Evolutionary conservation across 2,329 filamentous ascomycete genomes (phyloP), one percentile per base, ranked within the genome.

Genomic region (Cytospora leucostoma): DNA sequence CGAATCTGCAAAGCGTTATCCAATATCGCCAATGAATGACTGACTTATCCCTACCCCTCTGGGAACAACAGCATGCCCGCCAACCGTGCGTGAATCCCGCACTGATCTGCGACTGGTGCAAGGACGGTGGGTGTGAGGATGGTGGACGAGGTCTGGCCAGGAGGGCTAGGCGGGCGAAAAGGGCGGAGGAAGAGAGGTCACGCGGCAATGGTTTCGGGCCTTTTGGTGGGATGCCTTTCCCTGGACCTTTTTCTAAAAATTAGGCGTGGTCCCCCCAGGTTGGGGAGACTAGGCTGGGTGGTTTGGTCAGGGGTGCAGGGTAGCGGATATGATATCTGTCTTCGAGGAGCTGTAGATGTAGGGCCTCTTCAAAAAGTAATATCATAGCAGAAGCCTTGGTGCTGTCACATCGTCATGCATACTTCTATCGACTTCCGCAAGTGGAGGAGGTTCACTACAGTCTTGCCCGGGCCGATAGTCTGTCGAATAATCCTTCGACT

Each of bases 61-160:
- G 35, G 51, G 4, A 32, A 54, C 13, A n/a, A 35, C 50, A 60
- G 58, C 58, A 60, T 35, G 37, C 35, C n/a, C 13, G 21, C 17
- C 58, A 49, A 10, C 38, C 38, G 4, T 60, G 58, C 19, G 19
- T 49, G 4, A 60, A 60, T 17, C 58, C 51, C 11, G 58, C 58
- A 3, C 38, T 60, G 10, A 38, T 60, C 7, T 60, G 58, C 13
- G 58, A 60, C 58, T 60, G 58, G 58, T 60, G 58, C 6, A 60
- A 54, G 50, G 58, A 60, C 11, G 35, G 44, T 7, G 58, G 58
- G 13, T 60, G 51, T 13, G 27, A 53, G 27, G 51, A 50, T 32
- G 50, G 58, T 27, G 58, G 58, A 7, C 51, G 11, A 19, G 19
- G 49, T 11, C 35, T 59, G 1, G 17, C 35, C 17, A 38, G 49